These are phyloP conservation scores for Rhododendron ovatum DNA, from an alignment of 148 eudicot genomes.

Conservation along the genomic window DNA sequence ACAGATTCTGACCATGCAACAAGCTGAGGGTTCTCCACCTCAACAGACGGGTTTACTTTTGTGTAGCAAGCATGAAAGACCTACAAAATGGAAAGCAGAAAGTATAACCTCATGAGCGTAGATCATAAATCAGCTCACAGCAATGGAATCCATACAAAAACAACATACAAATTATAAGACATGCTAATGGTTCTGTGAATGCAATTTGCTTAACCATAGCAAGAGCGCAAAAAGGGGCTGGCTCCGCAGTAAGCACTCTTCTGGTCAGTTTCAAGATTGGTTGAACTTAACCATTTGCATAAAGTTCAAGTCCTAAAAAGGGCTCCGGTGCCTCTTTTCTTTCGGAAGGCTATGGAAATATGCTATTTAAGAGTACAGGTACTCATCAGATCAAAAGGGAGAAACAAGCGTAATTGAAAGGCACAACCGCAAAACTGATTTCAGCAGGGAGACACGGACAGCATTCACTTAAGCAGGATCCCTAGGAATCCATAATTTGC, in stretches of 20 bases:
- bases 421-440: neutral
- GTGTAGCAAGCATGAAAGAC: conserved; percentile 88
- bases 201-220: neutral
- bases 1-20: conserved; percentile 95
- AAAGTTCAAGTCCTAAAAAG: neutral
- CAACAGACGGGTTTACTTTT: conserved; percentile 75
- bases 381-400: neutral
- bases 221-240: neutral
- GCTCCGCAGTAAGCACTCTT: neutral
- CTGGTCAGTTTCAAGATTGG: neutral
- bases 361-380: neutral
- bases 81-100: conserved; percentile 27
- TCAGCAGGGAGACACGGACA: neutral
- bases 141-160: neutral
- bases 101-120: neutral
- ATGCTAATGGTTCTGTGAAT: neutral
- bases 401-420: neutral
- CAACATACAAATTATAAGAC: neutral
- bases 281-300: neutral
- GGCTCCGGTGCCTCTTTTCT: neutral
- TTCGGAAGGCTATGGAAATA: neutral
- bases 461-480: neutral
- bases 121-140: neutral
- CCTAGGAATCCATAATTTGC: neutral
- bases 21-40: conserved; percentile 86